Evolutionary conservation across 208 protist species (phyloP).

Genomic region (Wallacemonas collosoma): DNA sequence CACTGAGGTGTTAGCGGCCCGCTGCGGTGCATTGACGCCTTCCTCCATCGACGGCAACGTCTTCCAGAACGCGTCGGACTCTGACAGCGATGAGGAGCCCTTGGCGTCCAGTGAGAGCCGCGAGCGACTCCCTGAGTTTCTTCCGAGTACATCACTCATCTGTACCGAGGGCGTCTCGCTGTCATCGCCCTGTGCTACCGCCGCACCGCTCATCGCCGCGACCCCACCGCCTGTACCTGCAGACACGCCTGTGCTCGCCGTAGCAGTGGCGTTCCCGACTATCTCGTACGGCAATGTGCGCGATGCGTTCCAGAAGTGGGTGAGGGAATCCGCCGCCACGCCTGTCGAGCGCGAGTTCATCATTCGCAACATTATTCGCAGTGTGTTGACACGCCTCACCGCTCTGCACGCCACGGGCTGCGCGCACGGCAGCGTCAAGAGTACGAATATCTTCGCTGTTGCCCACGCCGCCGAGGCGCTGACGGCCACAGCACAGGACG

Average conservation of each 20-base stretch:
- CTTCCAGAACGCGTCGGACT: not conserved
- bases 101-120: not conserved
- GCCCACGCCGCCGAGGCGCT: conserved; percentile 41
- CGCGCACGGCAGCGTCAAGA: conserved; percentile 68
- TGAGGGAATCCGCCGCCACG: conserved; percentile 27
- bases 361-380: conserved; percentile 64
- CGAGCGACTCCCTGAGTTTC: not conserved
- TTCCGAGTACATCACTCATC: not conserved
- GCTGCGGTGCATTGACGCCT: not conserved
- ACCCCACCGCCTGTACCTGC: not conserved
- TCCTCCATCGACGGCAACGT: not conserved
- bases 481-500: not conserved
- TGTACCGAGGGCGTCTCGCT: not conserved
- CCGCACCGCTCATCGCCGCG: not conserved
- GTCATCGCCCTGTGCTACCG: too few species aligned
- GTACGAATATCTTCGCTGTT: conserved; percentile 71
- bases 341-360: conserved; percentile 54
- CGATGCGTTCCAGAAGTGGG: conserved; percentile 46
- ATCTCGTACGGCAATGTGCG: conserved; percentile 57
- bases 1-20: too few species aligned
- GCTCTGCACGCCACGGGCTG: conserved; percentile 50
- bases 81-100: not conserved
- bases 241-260: conserved; percentile 27
- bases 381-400: conserved; percentile 53
- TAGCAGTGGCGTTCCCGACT: conserved; percentile 53